These are phyloP conservation scores for Penicillium hesseltinei DNA, from an alignment of 2,329 filamentous ascomycete genomes.

Conservation along the genomic window DNA sequence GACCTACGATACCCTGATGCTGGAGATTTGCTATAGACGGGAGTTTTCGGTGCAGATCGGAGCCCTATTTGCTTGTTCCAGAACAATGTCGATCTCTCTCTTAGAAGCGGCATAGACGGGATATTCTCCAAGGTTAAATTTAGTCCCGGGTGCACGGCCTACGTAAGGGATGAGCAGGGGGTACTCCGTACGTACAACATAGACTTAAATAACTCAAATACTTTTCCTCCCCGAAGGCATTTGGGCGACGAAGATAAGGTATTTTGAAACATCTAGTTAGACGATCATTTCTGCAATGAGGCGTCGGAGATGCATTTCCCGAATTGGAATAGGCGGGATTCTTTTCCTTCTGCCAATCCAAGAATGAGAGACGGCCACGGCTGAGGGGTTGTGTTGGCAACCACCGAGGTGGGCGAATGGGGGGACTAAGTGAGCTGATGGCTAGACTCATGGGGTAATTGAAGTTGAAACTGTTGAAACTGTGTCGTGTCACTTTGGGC, in stretches of 20 bases:
- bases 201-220: neutral
- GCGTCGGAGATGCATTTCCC: constrained; percentile 15
- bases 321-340: constrained; percentile 10
- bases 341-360: neutral
- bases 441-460: neutral
- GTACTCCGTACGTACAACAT: neutral
- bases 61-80: neutral
- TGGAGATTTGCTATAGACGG: constrained; percentile 31
- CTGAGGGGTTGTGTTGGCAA: neutral
- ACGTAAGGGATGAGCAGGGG: neutral
- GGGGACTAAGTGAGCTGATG: too few relatives aligned
- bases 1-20: constrained; percentile 83
- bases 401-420: neutral
- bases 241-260: neutral
- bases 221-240: neutral
- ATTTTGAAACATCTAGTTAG: neutral
- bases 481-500: neutral
- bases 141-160: constrained; percentile 4
- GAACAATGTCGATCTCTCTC: neutral
- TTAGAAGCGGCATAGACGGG: neutral
- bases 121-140: constrained; percentile 2
- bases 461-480: neutral
- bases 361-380: neutral
- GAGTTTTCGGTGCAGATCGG: neutral
- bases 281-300: neutral